phyloP scores from a whole-genome alignment of 106 monocot genomes.

The Narthecium ossifragum region DNA sequence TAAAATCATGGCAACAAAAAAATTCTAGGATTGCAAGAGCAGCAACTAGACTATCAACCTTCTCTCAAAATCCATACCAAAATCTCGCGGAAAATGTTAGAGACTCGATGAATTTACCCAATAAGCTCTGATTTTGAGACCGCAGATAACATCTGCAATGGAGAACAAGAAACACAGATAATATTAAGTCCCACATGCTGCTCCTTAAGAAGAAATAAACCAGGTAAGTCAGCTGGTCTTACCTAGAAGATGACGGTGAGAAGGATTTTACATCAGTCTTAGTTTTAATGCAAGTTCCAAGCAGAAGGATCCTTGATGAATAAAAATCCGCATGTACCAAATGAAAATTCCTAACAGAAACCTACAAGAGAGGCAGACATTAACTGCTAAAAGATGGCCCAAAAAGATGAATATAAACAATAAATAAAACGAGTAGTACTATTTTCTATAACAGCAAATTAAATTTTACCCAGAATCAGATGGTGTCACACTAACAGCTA shows the following conservation, averaged over 20 bases:
- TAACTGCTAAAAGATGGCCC: too few species aligned
- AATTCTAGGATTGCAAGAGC: not conserved
- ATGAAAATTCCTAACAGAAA: conserved; percentile 72
- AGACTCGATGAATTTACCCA: conserved; percentile 59
- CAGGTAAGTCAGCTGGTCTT: conserved; percentile 5
- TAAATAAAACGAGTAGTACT: too few species aligned
- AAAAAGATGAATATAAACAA: too few species aligned
- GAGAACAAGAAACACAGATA: not conserved
- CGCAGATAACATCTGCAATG: conserved; percentile 37
- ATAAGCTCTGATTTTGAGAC: conserved; percentile 24
- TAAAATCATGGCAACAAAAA: not conserved
- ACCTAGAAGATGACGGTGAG: conserved; percentile 49
- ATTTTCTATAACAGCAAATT: too few species aligned
- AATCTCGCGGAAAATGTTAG: conserved; percentile 57
- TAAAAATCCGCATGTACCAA: conserved; percentile 39
- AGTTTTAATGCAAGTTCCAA: conserved; percentile 62
- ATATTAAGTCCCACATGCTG: too few species aligned
- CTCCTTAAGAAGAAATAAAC: too few species aligned
- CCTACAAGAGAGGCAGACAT: conserved; percentile 32
- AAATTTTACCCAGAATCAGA: too few species aligned
- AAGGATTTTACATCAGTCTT: conserved; percentile 50
- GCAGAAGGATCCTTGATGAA: conserved; percentile 46
- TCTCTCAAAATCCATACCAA: conserved; percentile 41
- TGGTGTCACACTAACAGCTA: too few species aligned
- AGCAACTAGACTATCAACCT: conserved; percentile 1